A percentile compares a stretch with the other conserved stretches of the same genome.
Conservation (phyloP, 2,329 filamentous ascomycete species). For the Alternaria sp. region DNA sequence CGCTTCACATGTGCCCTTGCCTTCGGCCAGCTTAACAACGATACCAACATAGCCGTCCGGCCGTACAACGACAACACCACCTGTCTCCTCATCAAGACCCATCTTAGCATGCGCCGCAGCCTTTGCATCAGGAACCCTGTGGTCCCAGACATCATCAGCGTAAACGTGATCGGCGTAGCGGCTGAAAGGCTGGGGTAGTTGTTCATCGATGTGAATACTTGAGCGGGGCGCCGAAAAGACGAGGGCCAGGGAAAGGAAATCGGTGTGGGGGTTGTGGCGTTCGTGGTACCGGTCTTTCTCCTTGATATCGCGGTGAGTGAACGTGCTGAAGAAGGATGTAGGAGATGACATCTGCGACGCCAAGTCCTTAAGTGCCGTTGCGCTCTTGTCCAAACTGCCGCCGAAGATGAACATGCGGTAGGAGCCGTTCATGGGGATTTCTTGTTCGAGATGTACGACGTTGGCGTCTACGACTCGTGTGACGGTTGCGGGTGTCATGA, state of each 20-base stretch:
- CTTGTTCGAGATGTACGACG: constrained; percentile 87
- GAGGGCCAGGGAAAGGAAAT: constrained; percentile 79
- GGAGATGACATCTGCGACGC: constrained; percentile 68
- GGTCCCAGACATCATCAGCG: constrained; percentile 81
- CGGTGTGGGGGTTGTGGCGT: constrained; percentile 81
- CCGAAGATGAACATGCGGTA: constrained; percentile 88
- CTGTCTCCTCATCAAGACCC: constrained; percentile 74
- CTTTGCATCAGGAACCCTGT: constrained; percentile 69
- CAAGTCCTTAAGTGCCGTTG: constrained; percentile 73
- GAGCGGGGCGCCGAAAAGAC: constrained; percentile 73
- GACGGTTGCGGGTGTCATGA: constrained; percentile 79
- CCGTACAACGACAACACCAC: constrained; percentile 81
- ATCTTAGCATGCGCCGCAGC: constrained; percentile 87
- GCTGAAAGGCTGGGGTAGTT: constrained; percentile 73
- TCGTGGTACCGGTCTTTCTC: constrained; percentile 68
- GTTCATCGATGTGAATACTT: constrained; percentile 73
- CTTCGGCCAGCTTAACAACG: constrained; percentile 75
- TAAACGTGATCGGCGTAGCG: constrained; percentile 85
- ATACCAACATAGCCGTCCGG: constrained; percentile 88
- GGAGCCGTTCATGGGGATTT: constrained; percentile 84
- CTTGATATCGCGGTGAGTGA: constrained; percentile 66
- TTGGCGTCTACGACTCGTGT: constrained; percentile 89
- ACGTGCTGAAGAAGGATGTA: constrained; percentile 74
- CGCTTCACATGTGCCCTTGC: constrained; percentile 79
- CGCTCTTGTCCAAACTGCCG: constrained; percentile 65